Evolutionary conservation across 1,284 basidiomycete species (phyloP).

Genomic region (Schizophyllum commune): DNA sequence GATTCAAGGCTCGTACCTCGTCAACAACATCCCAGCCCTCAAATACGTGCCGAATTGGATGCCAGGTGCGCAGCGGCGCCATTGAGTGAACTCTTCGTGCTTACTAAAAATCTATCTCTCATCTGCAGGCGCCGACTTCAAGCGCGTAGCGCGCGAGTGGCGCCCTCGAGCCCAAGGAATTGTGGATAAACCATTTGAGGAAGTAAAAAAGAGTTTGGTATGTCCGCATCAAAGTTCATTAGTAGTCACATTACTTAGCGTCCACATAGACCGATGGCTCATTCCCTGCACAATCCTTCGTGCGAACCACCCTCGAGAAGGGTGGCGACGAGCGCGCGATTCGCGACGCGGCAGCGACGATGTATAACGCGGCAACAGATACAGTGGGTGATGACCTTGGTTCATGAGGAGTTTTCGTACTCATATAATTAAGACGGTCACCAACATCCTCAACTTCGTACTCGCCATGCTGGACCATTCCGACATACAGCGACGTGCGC

Average conservation of each 20-base stretch:
- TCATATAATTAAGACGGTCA: neutral
- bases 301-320: neutral
- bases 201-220: neutral
- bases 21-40: neutral
- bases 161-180: neutral
- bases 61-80: neutral
- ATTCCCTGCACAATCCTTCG: neutral
- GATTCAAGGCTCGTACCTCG: neutral
- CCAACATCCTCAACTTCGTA: neutral
- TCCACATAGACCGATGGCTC: neutral
- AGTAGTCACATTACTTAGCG: too few relatives aligned
- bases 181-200: neutral
- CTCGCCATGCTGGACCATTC: conserved; percentile 19
- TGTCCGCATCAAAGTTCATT: neutral
- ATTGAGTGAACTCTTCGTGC: neutral
- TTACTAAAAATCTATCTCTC: too few relatives aligned
- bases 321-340: neutral
- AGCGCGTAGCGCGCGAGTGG: neutral
- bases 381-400: neutral
- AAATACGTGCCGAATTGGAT: neutral
- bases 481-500: conserved; percentile 15
- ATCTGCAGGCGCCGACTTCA: neutral
- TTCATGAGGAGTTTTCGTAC: neutral
- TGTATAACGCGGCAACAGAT: conserved; percentile 2
- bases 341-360: neutral